Percentiles rank a stretch among this genome's conserved stretches.
Evolutionary conservation across 768 basidiomycete genomes (phyloP).

Genomic region (Candolleomyces efflorescens): DNA sequence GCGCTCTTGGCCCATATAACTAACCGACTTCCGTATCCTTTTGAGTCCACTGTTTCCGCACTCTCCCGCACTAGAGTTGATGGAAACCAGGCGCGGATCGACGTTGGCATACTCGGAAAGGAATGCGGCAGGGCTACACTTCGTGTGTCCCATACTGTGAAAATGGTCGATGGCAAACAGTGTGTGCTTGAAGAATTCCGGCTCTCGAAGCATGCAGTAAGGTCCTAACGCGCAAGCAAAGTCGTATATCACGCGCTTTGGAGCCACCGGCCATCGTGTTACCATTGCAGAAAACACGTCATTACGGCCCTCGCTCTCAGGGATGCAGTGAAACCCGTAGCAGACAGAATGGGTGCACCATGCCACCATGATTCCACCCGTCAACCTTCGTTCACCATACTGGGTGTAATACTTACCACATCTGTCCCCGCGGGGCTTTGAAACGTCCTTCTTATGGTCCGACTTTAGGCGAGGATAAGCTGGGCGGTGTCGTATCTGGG

Average conservation of each 20-base stretch:
- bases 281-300: conserved; percentile 35
- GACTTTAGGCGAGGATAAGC: too few relatives aligned
- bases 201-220: conserved; percentile 24
- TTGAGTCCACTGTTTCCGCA: too few relatives aligned
- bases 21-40: too few relatives aligned
- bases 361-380: conserved; percentile 25
- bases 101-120: conserved; percentile 20
- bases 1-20: too few relatives aligned
- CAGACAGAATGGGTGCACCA: conserved; percentile 31
- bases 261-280: conserved; percentile 26
- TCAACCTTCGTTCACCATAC: conserved; percentile 7
- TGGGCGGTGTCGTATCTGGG: too few relatives aligned
- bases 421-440: too few relatives aligned
- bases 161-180: conserved; percentile 30
- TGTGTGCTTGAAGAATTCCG: conserved; percentile 27
- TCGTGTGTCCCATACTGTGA: conserved; percentile 28
- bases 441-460: too few relatives aligned
- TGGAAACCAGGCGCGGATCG: conserved; percentile 13
- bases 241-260: conserved; percentile 14
- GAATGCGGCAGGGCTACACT: conserved; percentile 26
- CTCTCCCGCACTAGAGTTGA: too few relatives aligned
- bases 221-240: conserved; percentile 20
- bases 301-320: conserved; percentile 29
- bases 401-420: too few relatives aligned
- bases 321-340: conserved; percentile 10